Evolutionary conservation across 2,329 filamentous ascomycete genomes (phyloP), one percentile per base, ranked within the genome.

Genomic region (Cladosporium cucumerinum): DNA sequence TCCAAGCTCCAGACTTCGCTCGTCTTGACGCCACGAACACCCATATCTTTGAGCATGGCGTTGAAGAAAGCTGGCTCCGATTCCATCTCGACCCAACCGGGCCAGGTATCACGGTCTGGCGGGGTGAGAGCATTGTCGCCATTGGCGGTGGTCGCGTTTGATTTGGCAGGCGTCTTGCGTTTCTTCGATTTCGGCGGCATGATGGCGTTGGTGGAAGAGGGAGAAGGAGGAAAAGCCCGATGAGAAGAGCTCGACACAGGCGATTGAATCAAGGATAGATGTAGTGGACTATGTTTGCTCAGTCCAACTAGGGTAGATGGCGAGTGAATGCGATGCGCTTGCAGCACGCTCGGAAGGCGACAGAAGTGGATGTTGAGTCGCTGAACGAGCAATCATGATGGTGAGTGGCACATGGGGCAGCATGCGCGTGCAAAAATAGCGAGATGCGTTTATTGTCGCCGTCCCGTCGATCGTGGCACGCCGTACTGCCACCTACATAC

Each of bases 31-130:
- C 88, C 86, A 64, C 84, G 80, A 5, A 95, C 89, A 25, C 93
- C 93, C 66, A 95, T 87, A 57, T 93, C 88, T 36, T 85, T 84
- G 3, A 98, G 82, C 75, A 98, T 94, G 46, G 87, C 86, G 72
- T 93, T 95, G 81, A 98, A 97, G 71, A 93, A 88, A 30, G 86
- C 88, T 8, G 93, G 93, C 67, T 97, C 93, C 7, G 92, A 96
- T 77, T 97, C 93, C 58, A 98, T 84, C 73, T 97, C 93, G 65
- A 89, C 85, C 87, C 90, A 94, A 26, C 89, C 89, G 58, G 86
- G 82, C 87, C 89, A 93, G 32, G 83, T 81, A 28, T 82, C 77
- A 26, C 84, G 82, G 70, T 90, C 87, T 23, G 58, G 58, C 14
- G 43, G 58, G 30, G 26, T 32, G 16, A 57, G 16, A n/a, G 14